A percentile compares a stretch with the other conserved stretches of the same genome.
These are phyloP conservation scores for Aspergillus baeticus DNA, from an alignment of 495 filamentous ascomycete species.

Conservation along the genomic window DNA sequence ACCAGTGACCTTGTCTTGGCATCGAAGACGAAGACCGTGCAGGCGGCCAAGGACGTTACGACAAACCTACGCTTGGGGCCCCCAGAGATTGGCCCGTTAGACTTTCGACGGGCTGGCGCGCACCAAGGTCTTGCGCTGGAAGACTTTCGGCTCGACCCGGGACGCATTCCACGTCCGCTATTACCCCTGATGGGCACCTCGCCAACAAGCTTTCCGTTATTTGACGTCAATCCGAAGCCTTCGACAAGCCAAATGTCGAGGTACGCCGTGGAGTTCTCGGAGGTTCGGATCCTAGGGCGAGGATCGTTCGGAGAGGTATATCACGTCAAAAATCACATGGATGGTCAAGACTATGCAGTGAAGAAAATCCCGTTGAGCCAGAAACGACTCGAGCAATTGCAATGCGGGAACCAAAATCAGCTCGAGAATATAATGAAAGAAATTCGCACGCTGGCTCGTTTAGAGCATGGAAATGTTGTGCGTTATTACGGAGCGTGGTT, in stretches of 20 bases:
- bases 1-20: slow-evolving; percentile 25
- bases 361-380: slow-evolving; percentile 54
- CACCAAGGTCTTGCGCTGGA: slow-evolving; percentile 21
- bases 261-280: slow-evolving; percentile 43
- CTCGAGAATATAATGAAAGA: slow-evolving; percentile 53
- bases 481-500: slow-evolving; percentile 55
- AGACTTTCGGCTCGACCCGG: slow-evolving; percentile 23
- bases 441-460: slow-evolving; percentile 51
- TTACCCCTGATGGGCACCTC: slow-evolving; percentile 35
- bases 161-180: slow-evolving; percentile 21
- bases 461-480: slow-evolving; percentile 55
- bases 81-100: slow-evolving; percentile 10
- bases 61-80: slow-evolving; percentile 11
- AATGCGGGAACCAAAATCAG: slow-evolving; percentile 44
- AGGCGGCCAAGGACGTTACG: slow-evolving; percentile 5
- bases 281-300: slow-evolving; percentile 45
- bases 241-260: slow-evolving; percentile 30
- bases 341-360: slow-evolving; percentile 51
- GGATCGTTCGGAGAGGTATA: slow-evolving; percentile 56
- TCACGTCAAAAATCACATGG: slow-evolving; percentile 50
- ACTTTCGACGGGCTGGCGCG: slow-evolving; percentile 21
- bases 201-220: slow-evolving; percentile 34
- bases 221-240: slow-evolving; percentile 22
- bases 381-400: slow-evolving; percentile 44
- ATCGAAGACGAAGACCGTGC: slow-evolving; percentile 16